phyloP scores from a whole-genome alignment of 2,329 filamentous ascomycete genomes.

The Colletotrichum brevisporum region DNA sequence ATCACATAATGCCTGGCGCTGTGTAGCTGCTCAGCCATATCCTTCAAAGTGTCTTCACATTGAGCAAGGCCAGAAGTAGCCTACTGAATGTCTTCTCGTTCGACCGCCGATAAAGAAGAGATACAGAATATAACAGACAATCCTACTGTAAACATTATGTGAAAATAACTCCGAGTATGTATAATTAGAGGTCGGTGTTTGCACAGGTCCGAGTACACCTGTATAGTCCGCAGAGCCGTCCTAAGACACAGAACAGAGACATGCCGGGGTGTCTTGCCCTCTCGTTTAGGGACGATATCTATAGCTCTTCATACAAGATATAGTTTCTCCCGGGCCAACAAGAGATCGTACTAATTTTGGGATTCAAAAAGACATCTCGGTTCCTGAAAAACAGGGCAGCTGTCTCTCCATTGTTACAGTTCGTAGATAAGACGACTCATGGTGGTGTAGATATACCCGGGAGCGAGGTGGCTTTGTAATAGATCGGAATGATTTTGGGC shows the following conservation, averaged over 20 bases:
- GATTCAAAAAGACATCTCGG: slow-evolving; percentile 58
- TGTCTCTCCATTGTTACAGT: slow-evolving; percentile 52
- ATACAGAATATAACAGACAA: slow-evolving; percentile 53
- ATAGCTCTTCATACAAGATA: slow-evolving; percentile 57
- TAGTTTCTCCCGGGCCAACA: slow-evolving; percentile 56
- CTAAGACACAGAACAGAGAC: slow-evolving; percentile 51
- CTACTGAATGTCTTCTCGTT: slow-evolving; percentile 11
- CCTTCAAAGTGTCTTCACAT: slow-evolving; percentile 44
- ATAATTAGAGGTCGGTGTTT: slow-evolving; percentile 52
- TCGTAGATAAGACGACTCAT: slow-evolving; percentile 51
- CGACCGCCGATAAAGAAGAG: slow-evolving; percentile 31
- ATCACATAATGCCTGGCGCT: slow-evolving; percentile 46
- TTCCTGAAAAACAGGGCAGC: slow-evolving; percentile 48
- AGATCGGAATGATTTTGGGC: slow-evolving; percentile 17
- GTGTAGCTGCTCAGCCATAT: slow-evolving; percentile 46
- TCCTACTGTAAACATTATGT: slow-evolving; percentile 61
- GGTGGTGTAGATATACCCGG: slow-evolving; percentile 45
- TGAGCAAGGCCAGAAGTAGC: slow-evolving; percentile 30
- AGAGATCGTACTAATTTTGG: slow-evolving; percentile 60
- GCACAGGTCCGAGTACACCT: slow-evolving; percentile 54
- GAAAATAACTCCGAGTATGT: slow-evolving; percentile 63
- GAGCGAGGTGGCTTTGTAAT: slow-evolving; percentile 27
- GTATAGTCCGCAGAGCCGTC: slow-evolving; percentile 54
- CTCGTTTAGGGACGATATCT: slow-evolving; percentile 52
- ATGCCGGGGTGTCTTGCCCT: slow-evolving; percentile 50